Percentiles rank a stretch among this genome's conserved stretches.
Conservation (phyloP, 495 filamentous ascomycete genomes). For the Penicillium fimorum region DNA sequence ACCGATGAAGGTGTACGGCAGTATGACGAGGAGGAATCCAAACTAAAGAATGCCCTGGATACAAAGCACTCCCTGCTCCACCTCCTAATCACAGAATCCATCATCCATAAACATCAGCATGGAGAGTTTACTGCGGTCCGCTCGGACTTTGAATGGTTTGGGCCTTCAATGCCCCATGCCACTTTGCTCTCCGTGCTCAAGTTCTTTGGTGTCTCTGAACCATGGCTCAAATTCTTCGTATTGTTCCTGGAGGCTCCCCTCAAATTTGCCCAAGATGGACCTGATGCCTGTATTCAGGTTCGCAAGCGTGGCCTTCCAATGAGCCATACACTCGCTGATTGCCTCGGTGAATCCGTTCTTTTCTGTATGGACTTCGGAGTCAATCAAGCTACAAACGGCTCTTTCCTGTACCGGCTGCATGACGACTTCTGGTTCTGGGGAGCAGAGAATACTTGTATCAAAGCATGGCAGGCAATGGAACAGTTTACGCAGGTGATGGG, state of each 20-base stretch:
- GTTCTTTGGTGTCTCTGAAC: slow-evolving; percentile 60
- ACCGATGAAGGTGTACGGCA: slow-evolving; percentile 18
- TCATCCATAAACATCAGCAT: slow-evolving; percentile 56
- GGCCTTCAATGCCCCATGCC: slow-evolving; percentile 58
- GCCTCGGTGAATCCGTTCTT: slow-evolving; percentile 59
- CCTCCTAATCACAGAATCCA: slow-evolving; percentile 59
- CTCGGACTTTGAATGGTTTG: slow-evolving; percentile 62
- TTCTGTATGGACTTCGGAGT: slow-evolving; percentile 67
- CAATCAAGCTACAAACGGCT: slow-evolving; percentile 54
- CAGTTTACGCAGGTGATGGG: slow-evolving; percentile 55
- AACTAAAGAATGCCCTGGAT: slow-evolving; percentile 44
- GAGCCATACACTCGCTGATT: slow-evolving; percentile 57
- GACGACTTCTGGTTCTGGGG: slow-evolving; percentile 74
- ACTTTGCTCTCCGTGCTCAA: slow-evolving; percentile 54
- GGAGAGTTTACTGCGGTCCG: slow-evolving; percentile 59
- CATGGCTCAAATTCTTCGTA: slow-evolving; percentile 62
- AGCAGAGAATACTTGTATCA: slow-evolving; percentile 49
- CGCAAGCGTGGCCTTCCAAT: slow-evolving; percentile 59
- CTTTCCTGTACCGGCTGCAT: slow-evolving; percentile 59
- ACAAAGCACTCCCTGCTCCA: slow-evolving; percentile 62
- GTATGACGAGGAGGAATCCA: slow-evolving; percentile 32
- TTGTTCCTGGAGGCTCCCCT: slow-evolving; percentile 59
- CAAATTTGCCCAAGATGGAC: slow-evolving; percentile 55
- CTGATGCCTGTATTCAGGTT: slow-evolving; percentile 34
- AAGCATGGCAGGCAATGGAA: slow-evolving; percentile 58